phyloP scores from a whole-genome alignment of 768 basidiomycete species.

The Phaffia tasmanica region DNA sequence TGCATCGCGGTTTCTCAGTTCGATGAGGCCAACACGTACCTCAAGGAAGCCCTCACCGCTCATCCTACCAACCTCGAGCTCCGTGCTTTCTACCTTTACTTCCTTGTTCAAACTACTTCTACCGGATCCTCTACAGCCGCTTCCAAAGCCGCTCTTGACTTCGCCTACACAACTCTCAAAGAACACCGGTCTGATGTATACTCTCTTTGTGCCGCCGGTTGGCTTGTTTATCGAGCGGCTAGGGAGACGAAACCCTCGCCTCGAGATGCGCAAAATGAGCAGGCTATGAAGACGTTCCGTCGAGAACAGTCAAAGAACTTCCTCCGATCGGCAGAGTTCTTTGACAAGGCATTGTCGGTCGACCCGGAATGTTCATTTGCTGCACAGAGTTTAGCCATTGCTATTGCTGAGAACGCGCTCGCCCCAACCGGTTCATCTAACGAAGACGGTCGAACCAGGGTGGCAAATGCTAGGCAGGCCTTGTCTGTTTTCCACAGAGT shows the following conservation, averaged over 20 bases:
- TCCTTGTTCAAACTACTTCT: constrained; percentile 48
- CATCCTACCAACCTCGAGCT: constrained; percentile 70
- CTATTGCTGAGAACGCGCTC: constrained; percentile 81
- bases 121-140: constrained; percentile 46
- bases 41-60: constrained; percentile 78
- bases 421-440: constrained; percentile 45
- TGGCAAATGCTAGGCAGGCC: constrained; percentile 65
- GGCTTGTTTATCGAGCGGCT: constrained; percentile 72
- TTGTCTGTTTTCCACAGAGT: constrained; percentile 82
- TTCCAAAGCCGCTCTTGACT: constrained; percentile 63
- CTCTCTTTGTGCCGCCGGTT: constrained; percentile 77
- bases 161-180: constrained; percentile 78
- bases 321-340: constrained; percentile 75
- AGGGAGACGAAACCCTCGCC: constrained; percentile 52
- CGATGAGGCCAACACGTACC: constrained; percentile 71
- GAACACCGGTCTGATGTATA: constrained; percentile 79
- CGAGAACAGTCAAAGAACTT: constrained; percentile 63
- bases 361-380: constrained; percentile 83
- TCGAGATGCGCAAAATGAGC: constrained; percentile 33
- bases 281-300: constrained; percentile 40
- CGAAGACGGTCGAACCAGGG: constrained; percentile 16
- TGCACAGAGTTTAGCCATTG: constrained; percentile 89
- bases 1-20: constrained; percentile 55
- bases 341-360: constrained; percentile 74
- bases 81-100: constrained; percentile 85